Base-by-base conservation (phyloP, 495 filamentous ascomycete species). In the Barbatosphaeria neglecta region DNA sequence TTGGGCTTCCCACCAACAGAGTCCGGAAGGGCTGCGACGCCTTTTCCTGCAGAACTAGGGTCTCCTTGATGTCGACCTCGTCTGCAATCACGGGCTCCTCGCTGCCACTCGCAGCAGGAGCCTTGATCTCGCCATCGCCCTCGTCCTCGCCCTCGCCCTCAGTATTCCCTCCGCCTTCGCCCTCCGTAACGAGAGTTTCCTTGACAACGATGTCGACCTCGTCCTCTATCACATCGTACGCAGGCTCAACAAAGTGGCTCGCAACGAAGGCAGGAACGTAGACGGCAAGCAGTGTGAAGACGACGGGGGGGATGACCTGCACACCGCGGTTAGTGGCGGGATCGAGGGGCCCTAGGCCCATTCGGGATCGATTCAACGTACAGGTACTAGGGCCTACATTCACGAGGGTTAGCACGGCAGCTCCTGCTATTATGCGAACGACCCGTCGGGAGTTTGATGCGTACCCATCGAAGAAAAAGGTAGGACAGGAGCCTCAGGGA, bases 381-480 rank as follows among this genome's bases (percentile, higher is more conserved):
- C 66, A 44, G 69, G 69, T 47, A 62, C 22, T 4, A 52, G 42
- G 19, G 49, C 53, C 56, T 59, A 41, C 1, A 37, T 35, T 28
- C 2, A 6, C 1, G 35, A 24, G 17, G 25, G 41, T 62, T 46
- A 63, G 55, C 31, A 46, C 44, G 0, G 41, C 4, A n/a, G n/a
- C n/a, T n/a, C n/a, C n/a, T n/a, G n/a, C n/a, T n/a, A n/a, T n/a
- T n/a, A n/a, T n/a, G n/a, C n/a, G n/a, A n/a, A n/a, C n/a, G n/a
- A n/a, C n/a, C n/a, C n/a, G n/a, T 9, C 37, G 39, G 23, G 22
- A 35, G 17, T 23, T n/a, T 38, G 13, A n/a, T 44, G 62, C 69
- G 52, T 71, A 94, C 88, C 88, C 87, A 95, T 80, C 92, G 73
- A 20, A 96, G 66, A 59, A 96, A 95, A 47, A 89, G 52, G 57